Conservation (phyloP, 2,329 filamentous ascomycete species). For the Epichloe uncinata region DNA sequence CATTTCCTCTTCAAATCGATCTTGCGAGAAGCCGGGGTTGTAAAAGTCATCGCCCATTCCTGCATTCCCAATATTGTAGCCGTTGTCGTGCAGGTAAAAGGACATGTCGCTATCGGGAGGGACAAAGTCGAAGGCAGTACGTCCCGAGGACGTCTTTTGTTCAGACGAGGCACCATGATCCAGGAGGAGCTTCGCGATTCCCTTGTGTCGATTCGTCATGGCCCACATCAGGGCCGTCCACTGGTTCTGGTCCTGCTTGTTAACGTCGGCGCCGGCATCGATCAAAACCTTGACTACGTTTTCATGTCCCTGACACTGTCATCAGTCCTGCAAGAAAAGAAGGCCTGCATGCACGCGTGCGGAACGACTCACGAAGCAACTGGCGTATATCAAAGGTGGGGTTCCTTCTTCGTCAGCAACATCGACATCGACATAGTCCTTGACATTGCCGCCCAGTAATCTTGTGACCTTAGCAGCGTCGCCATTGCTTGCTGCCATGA, state of each 20-base stretch:
- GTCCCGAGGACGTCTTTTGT: constrained; percentile 83
- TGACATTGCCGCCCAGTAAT: constrained; percentile 62
- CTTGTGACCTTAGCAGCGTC: constrained; percentile 70
- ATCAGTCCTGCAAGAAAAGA: constrained; percentile 2
- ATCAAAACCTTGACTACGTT: constrained; percentile 74
- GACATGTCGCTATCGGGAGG: constrained; percentile 94
- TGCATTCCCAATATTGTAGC: constrained; percentile 74
- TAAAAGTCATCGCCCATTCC: constrained; percentile 87
- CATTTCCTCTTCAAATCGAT: constrained; percentile 93
- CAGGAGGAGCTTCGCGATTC: constrained; percentile 81
- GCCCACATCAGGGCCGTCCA: constrained; percentile 99
- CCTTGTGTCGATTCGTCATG: constrained; percentile 96
- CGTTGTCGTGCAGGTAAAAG: constrained; percentile 86
- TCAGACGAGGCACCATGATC: constrained; percentile 94
- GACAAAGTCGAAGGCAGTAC: constrained; percentile 92
- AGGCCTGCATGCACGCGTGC: not conserved
- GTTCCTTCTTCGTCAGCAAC: constrained; percentile 88
- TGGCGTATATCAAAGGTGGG: constrained; percentile 91
- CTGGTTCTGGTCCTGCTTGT: constrained; percentile 88
- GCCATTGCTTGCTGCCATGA: constrained; percentile 94
- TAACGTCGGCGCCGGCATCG: constrained; percentile 74
- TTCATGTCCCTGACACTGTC: constrained; percentile 57
- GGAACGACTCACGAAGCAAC: constrained; percentile 67
- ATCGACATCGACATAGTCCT: constrained; percentile 69
- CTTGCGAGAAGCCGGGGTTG: constrained; percentile 78